These are phyloP conservation scores for Ceratonia siliqua DNA, from an alignment of 306 rosid genomes.

Conservation along the genomic window DNA sequence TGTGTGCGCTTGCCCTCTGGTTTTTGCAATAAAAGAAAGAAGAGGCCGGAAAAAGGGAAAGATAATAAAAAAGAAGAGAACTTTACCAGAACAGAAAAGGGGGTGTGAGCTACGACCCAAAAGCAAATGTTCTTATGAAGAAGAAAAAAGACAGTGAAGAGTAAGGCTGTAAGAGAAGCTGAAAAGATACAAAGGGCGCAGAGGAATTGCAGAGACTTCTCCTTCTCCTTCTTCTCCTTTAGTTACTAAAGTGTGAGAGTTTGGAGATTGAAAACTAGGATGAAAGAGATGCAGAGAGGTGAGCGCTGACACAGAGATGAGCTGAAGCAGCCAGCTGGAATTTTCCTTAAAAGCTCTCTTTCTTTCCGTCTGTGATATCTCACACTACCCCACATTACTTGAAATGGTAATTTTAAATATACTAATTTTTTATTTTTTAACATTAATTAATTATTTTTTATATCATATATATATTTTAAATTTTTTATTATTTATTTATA, in stretches of 20 bases:
- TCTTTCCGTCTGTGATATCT: not conserved
- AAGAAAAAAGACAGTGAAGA: not conserved
- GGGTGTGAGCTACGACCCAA: constrained; percentile 25
- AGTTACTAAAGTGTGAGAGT: constrained; percentile 27
- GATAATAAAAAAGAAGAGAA: constrained; percentile 23
- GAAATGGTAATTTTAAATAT: too few relatives aligned
- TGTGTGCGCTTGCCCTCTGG: constrained; percentile 16
- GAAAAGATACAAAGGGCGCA: not conserved
- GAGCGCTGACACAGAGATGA: not conserved
- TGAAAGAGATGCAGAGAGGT: not conserved
- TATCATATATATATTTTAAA: too few relatives aligned
- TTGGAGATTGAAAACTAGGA: constrained; percentile 31
- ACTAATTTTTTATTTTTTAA: not conserved
- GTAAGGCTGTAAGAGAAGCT: not conserved
- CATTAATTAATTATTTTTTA: too few relatives aligned
- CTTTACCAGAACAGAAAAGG: constrained; percentile 43
- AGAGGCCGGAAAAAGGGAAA: not conserved
- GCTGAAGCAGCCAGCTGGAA: constrained; percentile 38
- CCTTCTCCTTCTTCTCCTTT: constrained; percentile 6
- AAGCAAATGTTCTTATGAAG: constrained; percentile 29
- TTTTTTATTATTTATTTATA: too few relatives aligned
- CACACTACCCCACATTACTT: too few relatives aligned
- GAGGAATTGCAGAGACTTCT: constrained; percentile 7
- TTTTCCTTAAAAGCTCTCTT: constrained; percentile 30
- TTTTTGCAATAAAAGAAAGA: constrained; percentile 18